These are phyloP conservation scores for Rubia balearica DNA, from an alignment of 305 asterid species.

Conservation along the genomic window DNA sequence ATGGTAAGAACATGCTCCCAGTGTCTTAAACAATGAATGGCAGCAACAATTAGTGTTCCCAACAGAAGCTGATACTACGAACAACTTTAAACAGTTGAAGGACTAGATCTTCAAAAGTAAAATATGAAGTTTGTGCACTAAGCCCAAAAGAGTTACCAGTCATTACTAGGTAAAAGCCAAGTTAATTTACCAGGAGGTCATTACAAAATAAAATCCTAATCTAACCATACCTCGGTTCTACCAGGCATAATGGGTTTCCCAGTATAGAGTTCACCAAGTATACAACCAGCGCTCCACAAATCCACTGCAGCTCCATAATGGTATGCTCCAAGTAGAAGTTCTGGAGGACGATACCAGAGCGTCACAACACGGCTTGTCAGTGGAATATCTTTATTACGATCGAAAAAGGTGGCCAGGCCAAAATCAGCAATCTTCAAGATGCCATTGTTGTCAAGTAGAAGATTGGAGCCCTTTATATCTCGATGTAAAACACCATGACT, in stretches of 20 bases:
- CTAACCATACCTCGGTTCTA: constrained; percentile 76
- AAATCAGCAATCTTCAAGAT: constrained; percentile 94
- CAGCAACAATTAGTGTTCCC: too few species aligned
- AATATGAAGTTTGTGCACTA: too few species aligned
- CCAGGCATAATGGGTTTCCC: constrained; percentile 98
- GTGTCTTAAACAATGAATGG: too few species aligned
- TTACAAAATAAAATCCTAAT: not conserved
- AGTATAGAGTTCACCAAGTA: constrained; percentile 81
- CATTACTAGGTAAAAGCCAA: not conserved
- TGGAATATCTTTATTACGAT: constrained; percentile 42
- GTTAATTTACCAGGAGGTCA: not conserved
- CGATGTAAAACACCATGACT: constrained; percentile 78
- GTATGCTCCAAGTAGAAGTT: constrained; percentile 80
- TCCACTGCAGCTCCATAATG: constrained; percentile 88
- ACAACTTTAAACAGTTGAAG: too few species aligned
- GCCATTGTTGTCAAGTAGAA: constrained; percentile 67
- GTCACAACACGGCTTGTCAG: constrained; percentile 97
- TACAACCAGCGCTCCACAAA: constrained; percentile 94
- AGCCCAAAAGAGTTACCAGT: too few species aligned
- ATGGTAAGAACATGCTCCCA: not conserved
- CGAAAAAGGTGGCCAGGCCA: constrained; percentile 84
- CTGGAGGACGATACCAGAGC: constrained; percentile 98
- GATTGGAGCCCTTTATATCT: constrained; percentile 93
- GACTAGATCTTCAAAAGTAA: too few species aligned
- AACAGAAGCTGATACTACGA: too few species aligned